A percentile compares a stretch with the other conserved stretches of the same genome.
Conservation (phyloP, 1,284 basidiomycete genomes). For the Cutaneotrichosporon sp. region DNA sequence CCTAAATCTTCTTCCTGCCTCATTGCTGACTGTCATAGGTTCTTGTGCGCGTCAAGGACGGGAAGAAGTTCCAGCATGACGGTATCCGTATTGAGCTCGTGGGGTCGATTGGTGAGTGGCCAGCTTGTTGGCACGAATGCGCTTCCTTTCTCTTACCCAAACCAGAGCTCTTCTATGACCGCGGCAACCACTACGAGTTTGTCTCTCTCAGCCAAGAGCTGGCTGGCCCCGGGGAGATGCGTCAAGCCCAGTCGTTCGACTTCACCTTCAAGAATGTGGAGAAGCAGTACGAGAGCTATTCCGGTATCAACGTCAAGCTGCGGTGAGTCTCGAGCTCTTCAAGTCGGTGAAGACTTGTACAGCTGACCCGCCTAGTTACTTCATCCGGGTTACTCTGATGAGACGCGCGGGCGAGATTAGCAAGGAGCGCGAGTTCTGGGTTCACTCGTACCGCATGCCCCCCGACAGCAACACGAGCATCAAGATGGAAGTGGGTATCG, state of each 20-base stretch:
- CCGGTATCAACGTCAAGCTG: slow-evolving; percentile 97
- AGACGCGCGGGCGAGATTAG: slow-evolving; percentile 87
- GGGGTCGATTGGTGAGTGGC: slow-evolving; percentile 83
- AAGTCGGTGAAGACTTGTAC: background rate
- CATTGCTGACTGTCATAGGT: slow-evolving; percentile 60
- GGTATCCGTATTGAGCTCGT: slow-evolving; percentile 98
- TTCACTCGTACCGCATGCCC: slow-evolving; percentile 97
- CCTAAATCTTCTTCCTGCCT: background rate
- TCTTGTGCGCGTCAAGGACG: slow-evolving; percentile 84
- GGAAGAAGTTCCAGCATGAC: slow-evolving; percentile 92
- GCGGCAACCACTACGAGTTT: slow-evolving; percentile 98
- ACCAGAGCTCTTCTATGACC: slow-evolving; percentile 77
- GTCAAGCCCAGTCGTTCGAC: slow-evolving; percentile 90
- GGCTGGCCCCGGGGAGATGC: slow-evolving; percentile 90
- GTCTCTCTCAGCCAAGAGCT: slow-evolving; percentile 92
- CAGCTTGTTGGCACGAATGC: background rate
- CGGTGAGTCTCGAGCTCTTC: slow-evolving; percentile 60
- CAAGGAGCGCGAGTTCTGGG: slow-evolving; percentile 95
- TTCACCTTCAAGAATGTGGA: slow-evolving; percentile 99
- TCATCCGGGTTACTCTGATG: slow-evolving; percentile 87
- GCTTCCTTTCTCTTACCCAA: background rate
- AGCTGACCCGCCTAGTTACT: slow-evolving; percentile 65
- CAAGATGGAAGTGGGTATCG: slow-evolving; percentile 99
- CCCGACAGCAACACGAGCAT: slow-evolving; percentile 96
- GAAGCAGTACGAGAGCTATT: slow-evolving; percentile 97